These are phyloP conservation scores for Colletotrichum liaoningense DNA, from an alignment of 2,329 filamentous ascomycete species.

Conservation along the genomic window DNA sequence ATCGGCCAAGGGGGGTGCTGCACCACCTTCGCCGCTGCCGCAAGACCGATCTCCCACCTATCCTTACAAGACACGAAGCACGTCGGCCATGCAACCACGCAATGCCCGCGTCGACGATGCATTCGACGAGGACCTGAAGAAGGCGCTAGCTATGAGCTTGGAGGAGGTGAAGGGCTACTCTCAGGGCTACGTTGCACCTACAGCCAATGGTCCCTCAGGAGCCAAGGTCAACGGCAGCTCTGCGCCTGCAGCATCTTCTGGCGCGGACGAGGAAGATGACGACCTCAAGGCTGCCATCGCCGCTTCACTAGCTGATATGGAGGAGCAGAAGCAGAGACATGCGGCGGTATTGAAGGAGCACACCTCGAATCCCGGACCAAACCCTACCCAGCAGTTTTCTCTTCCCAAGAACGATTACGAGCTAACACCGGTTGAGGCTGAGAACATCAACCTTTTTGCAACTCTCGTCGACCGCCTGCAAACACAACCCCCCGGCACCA, in stretches of 20 bases:
- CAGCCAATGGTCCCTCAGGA: slow-evolving; percentile 46
- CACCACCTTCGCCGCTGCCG: slow-evolving; percentile 32
- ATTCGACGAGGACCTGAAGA: slow-evolving; percentile 95
- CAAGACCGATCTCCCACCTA: slow-evolving; percentile 60
- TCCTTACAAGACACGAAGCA: slow-evolving; percentile 73
- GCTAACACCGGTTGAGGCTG: slow-evolving; percentile 90
- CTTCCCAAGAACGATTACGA: slow-evolving; percentile 94
- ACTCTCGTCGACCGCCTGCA: slow-evolving; percentile 94
- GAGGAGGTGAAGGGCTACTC: slow-evolving; percentile 87
- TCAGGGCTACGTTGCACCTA: slow-evolving; percentile 77
- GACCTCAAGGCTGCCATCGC: slow-evolving; percentile 96
- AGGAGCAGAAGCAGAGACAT: slow-evolving; percentile 95
- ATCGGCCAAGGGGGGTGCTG: slow-evolving; percentile 55
- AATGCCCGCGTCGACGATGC: slow-evolving; percentile 88
- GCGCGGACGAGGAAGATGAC: slow-evolving; percentile 87
- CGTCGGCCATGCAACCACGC: slow-evolving; percentile 85
- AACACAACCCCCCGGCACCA: slow-evolving; percentile 94
- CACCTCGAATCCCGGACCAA: slow-evolving; percentile 64
- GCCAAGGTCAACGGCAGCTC: slow-evolving; percentile 47
- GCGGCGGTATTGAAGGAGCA: slow-evolving; percentile 86
- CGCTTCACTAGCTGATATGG: slow-evolving; percentile 95
- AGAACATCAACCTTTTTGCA: slow-evolving; percentile 96
- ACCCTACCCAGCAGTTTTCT: slow-evolving; percentile 63
- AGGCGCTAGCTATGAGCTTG: slow-evolving; percentile 94
- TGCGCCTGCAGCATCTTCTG: slow-evolving; percentile 47